Percentiles rank a stretch among this genome's conserved stretches.
phyloP scores from a whole-genome alignment of 2,329 filamentous ascomycete species.

The Pseudopyricularia javanii region DNA sequence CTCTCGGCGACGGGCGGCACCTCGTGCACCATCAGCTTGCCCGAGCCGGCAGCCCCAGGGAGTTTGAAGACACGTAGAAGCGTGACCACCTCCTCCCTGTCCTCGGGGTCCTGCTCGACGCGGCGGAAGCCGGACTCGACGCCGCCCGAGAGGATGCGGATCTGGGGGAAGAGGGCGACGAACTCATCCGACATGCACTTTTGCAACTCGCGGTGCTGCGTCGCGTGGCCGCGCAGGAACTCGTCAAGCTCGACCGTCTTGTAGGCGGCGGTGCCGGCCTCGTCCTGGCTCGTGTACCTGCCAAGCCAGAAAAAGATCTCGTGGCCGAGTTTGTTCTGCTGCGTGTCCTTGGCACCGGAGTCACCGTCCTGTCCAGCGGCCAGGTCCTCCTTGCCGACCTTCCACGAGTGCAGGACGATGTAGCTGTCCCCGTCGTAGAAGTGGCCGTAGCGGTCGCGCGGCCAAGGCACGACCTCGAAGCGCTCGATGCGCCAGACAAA shows the following conservation, averaged over 20 bases:
- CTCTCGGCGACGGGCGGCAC: conserved; percentile 49
- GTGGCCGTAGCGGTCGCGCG: conserved; percentile 39
- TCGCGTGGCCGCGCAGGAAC: conserved; percentile 47
- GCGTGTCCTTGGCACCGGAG: background rate
- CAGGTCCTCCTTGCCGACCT: conserved; percentile 30
- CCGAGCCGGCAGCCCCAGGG: conserved; percentile 30
- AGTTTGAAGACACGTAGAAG: conserved; percentile 54
- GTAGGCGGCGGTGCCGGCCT: conserved; percentile 57
- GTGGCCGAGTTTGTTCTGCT: conserved; percentile 34
- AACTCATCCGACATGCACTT: conserved; percentile 46
- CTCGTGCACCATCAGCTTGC: conserved; percentile 47
- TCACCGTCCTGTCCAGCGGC: conserved; percentile 5
- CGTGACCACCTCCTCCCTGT: conserved; percentile 28
- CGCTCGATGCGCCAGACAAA: conserved; percentile 56
- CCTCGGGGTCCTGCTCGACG: conserved; percentile 34
- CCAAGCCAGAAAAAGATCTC: conserved; percentile 64
- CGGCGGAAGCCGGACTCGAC: conserved; percentile 51
- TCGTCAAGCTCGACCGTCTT: conserved; percentile 62
- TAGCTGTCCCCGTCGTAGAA: conserved; percentile 61
- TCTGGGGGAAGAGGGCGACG: conserved; percentile 43
- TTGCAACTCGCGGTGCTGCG: conserved; percentile 55
- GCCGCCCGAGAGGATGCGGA: conserved; percentile 49
- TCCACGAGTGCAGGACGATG: conserved; percentile 49
- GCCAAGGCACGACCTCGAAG: conserved; percentile 52
- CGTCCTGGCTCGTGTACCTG: conserved; percentile 52